Evolutionary conservation across 768 basidiomycete species (phyloP), one percentile per base, ranked within the genome.

Genomic region (Boletus sp.): DNA sequence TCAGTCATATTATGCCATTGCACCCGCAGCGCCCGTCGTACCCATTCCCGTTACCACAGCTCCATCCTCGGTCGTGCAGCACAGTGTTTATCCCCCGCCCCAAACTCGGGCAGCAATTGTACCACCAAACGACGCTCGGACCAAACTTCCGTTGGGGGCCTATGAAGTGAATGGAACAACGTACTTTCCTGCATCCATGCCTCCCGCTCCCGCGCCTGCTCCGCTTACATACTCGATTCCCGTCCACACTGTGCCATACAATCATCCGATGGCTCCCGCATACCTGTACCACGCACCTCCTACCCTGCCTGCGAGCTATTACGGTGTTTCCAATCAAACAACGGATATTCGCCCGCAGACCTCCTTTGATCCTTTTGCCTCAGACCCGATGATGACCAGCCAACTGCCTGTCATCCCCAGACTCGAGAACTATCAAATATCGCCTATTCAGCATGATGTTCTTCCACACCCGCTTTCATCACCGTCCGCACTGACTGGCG

Each of bases 1-100:
- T 54, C 50, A 70, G 63, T 54, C 68, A 59, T 42, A 73, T 64
- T 60, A 69, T 68, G 59, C 70, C 65, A 38, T 67, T 15, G 51
- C 63, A 32, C 61, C 68, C 41, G 50, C 60, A 21, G 42, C 55
- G 48, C 59, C 50, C 13, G 38, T 35, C 3, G 41, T 52, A n/a
- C 45, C 53, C 41, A 10, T 60, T 4, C 47, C 51, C 0, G 11
- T 46, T 1, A 34, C 42, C 25, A 29, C 45, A 10, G 45, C 38
- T 1, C 52, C 51, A 1, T 10, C 54, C 17, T 27, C 50, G 10
- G 29, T 42, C 25, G 25, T 35, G n/a, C 62, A 58, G 13, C 52
- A 47, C 23, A 34, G 25, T 23, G 27, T 15, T 25, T 48, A 51
- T 54, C 32, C 32, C 3, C 54, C 37, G 14, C 49, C 27, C 1